Evolutionary conservation across 129 eudicot species (phyloP), one percentile per base, ranked within the genome.

Genomic region (Centella asiatica): DNA sequence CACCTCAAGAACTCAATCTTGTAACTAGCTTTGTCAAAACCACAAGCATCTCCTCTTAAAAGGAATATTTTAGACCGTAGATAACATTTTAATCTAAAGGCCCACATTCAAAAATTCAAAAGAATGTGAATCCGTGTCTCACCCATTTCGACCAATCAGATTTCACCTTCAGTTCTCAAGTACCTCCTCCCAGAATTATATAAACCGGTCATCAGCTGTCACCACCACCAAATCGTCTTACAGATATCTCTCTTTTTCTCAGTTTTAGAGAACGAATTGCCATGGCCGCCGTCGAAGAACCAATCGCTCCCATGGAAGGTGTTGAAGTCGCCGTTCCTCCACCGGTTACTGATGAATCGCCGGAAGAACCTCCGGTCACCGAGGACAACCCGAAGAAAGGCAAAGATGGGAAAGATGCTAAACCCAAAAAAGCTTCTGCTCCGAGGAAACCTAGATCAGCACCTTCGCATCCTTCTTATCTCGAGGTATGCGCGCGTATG

Each of bases 131-230:
- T 58, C 63, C 63, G 63, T 34, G 63, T 23, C n/a, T 56, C 47
- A 58, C 63, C 37, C 25, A 25, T 58, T 58, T 58, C 46, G 22
- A 58, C 63, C 63, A 58, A 58, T 58, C 63, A 58, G 46, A 28
- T 17, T 20, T 34, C 19, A 34, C n/a, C 63, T 58, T 25, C 20
- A 58, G 45, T 46, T 58, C 45, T 24, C 45, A 27, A 58, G 29
- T 46, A 23, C 17, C 63, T 24, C 23, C 37, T 17, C 37, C 44
- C 22, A 40, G n/a, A 33, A 20, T 29, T 58, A 58, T 58, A 28
- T 58, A 58, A 58, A 34, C 63, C 47, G 63, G 45, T 46, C 24
- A n/a, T n/a, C 46, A 57, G 34, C 44, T 32, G 63, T 58, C n/a
- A 23, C 18, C 23, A 0, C 10, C n/a, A 14, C 3, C n/a, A n/a